These are phyloP conservation scores for Mycena belliarum DNA, from an alignment of 768 basidiomycete genomes.

Conservation along the genomic window DNA sequence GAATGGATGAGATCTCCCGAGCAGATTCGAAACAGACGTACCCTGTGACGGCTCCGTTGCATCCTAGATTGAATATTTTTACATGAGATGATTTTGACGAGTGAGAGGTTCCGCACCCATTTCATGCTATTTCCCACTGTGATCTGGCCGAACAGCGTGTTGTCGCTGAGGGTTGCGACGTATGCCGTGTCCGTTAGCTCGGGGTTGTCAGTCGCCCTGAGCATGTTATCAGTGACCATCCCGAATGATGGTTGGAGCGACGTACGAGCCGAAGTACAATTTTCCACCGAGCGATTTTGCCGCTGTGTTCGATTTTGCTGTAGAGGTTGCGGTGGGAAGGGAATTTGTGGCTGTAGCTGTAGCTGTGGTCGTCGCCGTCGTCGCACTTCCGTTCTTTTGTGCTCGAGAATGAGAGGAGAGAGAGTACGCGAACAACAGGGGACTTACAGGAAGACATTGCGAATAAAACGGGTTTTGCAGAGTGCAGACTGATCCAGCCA, in stretches of 20 bases:
- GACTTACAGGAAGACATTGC: conserved; percentile 12
- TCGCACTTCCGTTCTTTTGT: neutral
- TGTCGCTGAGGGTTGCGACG: conserved; percentile 36
- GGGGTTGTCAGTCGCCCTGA: conserved; percentile 43
- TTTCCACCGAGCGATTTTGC: conserved; percentile 40
- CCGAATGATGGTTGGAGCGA: neutral
- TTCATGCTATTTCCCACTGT: conserved; percentile 53
- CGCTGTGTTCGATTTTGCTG: conserved; percentile 32
- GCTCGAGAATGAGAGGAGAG: neutral
- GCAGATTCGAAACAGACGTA: conserved; percentile 22
- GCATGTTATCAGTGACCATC: neutral
- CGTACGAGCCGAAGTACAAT: conserved; percentile 44
- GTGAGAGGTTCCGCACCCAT: conserved; percentile 40
- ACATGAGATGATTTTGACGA: neutral
- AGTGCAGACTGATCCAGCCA: neutral
- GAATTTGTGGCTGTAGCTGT: conserved; percentile 13
- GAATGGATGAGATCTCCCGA: neutral
- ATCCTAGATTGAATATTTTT: conserved; percentile 36
- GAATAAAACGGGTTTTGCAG: conserved; percentile 11
- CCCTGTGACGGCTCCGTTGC: conserved; percentile 52
- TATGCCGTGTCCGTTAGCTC: conserved; percentile 44
- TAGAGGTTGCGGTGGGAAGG: conserved; percentile 26
- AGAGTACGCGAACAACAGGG: too few species aligned
- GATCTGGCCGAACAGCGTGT: conserved; percentile 42
- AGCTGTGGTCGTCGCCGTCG: conserved; percentile 1